These are phyloP conservation scores for Clathrus columnatus DNA, from an alignment of 768 basidiomycete genomes.

Conservation along the genomic window DNA sequence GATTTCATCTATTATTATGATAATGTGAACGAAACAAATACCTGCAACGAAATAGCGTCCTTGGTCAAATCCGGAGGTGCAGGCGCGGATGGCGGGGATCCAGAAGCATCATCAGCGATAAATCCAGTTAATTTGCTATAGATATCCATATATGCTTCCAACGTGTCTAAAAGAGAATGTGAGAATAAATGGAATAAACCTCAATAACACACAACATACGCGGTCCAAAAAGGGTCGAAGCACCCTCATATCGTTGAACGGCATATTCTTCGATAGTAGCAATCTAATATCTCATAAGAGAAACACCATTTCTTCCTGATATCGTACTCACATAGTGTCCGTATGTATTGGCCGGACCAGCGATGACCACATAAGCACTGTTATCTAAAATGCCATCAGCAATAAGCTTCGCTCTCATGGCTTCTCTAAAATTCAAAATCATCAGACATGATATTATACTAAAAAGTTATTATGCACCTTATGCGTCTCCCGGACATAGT, in stretches of 20 bases:
- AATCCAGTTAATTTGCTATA: slow-evolving; percentile 59
- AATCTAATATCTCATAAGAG: not conserved
- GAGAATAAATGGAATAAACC: not conserved
- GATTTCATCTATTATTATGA: too few species aligned
- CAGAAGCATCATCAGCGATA: slow-evolving; percentile 38
- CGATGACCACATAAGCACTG: slow-evolving; percentile 67
- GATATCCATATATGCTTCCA: slow-evolving; percentile 76
- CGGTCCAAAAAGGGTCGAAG: slow-evolving; percentile 68
- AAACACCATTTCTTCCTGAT: too few species aligned
- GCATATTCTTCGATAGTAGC: slow-evolving; percentile 66
- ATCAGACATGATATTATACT: not conserved
- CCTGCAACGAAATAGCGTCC: slow-evolving; percentile 61
- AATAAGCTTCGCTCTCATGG: slow-evolving; percentile 56
- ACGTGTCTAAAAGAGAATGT: slow-evolving; percentile 38
- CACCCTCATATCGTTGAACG: slow-evolving; percentile 74
- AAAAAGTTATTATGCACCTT: slow-evolving; percentile 35
- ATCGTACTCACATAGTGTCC: slow-evolving; percentile 53
- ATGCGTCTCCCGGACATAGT: slow-evolving; percentile 77
- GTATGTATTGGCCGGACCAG: slow-evolving; percentile 79
- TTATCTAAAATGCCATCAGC: slow-evolving; percentile 52
- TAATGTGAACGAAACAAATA: slow-evolving; percentile 16
- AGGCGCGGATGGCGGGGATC: slow-evolving; percentile 50
- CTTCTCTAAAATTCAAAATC: slow-evolving; percentile 37
- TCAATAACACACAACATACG: slow-evolving; percentile 36
- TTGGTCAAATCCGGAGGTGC: slow-evolving; percentile 56